phyloP scores from a whole-genome alignment of 2,329 filamentous ascomycete species.

The Pyrenophora teres region DNA sequence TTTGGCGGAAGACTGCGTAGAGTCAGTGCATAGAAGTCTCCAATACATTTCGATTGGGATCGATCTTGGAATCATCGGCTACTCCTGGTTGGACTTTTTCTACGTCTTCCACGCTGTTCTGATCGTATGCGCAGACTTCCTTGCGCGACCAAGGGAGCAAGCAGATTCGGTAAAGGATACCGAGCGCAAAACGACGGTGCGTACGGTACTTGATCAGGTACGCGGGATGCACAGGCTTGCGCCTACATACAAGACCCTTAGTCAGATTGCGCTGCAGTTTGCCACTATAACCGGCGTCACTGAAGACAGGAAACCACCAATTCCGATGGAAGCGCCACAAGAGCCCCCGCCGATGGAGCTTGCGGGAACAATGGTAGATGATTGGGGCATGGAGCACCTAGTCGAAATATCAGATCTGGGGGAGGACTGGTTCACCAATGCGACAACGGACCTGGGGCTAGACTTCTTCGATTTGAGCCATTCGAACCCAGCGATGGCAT shows the following conservation, averaged over 20 bases:
- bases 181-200: conserved; percentile 29
- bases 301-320: conserved; percentile 11
- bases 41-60: conserved; percentile 25
- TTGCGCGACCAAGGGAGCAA: conserved; percentile 27
- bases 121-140: conserved; percentile 35
- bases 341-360: conserved; percentile 6
- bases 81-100: conserved; percentile 31
- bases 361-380: conserved; percentile 4
- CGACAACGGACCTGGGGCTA: conserved; percentile 24
- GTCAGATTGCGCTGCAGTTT: conserved; percentile 30
- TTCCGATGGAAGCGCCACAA: not conserved
- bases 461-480: conserved; percentile 28
- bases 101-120: conserved; percentile 34
- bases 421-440: conserved; percentile 30
- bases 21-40: conserved; percentile 30
- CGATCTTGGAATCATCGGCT: conserved; percentile 23
- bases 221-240: conserved; percentile 22
- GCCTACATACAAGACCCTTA: conserved; percentile 28
- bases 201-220: conserved; percentile 22
- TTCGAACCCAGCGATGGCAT: not conserved
- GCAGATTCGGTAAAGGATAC: conserved; percentile 24
- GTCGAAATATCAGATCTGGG: conserved; percentile 21
- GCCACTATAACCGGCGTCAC: conserved; percentile 29
- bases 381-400: conserved; percentile 12
- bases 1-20: conserved; percentile 35